Conservation (phyloP, 345 rosid species). For the Populus tremula region DNA sequence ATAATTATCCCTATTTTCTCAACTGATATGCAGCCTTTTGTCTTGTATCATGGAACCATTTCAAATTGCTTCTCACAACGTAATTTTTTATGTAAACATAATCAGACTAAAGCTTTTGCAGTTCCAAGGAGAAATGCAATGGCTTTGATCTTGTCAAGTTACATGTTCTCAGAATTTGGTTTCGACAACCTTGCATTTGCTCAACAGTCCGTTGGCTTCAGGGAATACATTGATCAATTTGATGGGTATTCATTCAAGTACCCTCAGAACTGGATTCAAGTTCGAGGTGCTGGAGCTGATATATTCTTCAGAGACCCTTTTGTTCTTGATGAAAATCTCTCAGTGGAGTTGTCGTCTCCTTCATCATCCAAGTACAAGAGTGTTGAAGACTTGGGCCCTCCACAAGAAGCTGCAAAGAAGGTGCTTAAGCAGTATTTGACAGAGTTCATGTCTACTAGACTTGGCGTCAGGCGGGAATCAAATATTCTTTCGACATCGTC, state of each 20-base stretch:
- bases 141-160: constrained; percentile 58
- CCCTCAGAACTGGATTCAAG: constrained; percentile 88
- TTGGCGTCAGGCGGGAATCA: constrained; percentile 75
- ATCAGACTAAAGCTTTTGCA: constrained; percentile 74
- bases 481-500: constrained; percentile 70
- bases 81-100: constrained; percentile 31
- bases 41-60: not conserved
- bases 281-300: constrained; percentile 89
- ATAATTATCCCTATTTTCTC: not conserved
- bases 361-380: constrained; percentile 78
- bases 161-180: constrained; percentile 39
- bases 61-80: constrained; percentile 29
- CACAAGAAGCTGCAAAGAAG: constrained; percentile 76
- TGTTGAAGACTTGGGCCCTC: constrained; percentile 83
- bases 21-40: not conserved
- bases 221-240: constrained; percentile 81
- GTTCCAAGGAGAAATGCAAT: constrained; percentile 69
- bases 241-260: constrained; percentile 90
- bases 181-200: constrained; percentile 36
- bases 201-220: constrained; percentile 45
- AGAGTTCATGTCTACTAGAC: constrained; percentile 96
- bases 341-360: constrained; percentile 90
- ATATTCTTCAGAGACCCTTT: constrained; percentile 89
- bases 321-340: constrained; percentile 81
- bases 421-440: constrained; percentile 83